Conservation (phyloP, 1,139 yeast genomes). For the Candida glucosophila region DNA sequence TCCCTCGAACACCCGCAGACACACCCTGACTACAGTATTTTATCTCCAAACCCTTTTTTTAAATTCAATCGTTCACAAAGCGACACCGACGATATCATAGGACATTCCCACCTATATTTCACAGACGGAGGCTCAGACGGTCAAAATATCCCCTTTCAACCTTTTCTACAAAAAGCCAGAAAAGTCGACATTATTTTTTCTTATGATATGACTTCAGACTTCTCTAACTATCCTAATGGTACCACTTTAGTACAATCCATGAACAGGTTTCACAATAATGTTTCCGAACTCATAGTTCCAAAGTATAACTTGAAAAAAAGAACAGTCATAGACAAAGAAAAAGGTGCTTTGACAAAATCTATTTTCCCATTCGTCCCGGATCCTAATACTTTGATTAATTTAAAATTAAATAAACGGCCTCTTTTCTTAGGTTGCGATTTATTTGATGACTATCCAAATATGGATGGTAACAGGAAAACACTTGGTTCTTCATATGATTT, state of each 20-base stretch:
- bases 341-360: constrained; percentile 4
- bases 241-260: constrained; percentile 14
- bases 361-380: constrained; percentile 33
- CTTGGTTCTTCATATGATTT: constrained; percentile 8
- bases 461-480: constrained; percentile 1
- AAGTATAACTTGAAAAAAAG: constrained; percentile 5
- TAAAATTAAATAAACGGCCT: constrained; percentile 28
- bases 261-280: constrained; percentile 14
- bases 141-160: constrained; percentile 34
- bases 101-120: constrained; percentile 18
- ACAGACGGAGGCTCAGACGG: constrained; percentile 42
- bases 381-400: constrained; percentile 17
- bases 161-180: constrained; percentile 22
- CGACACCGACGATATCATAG: constrained; percentile 7
- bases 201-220: constrained; percentile 33
- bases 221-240: constrained; percentile 31
- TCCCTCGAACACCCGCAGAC: constrained; percentile 15
- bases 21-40: constrained; percentile 62
- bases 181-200: constrained; percentile 26
- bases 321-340: not conserved
- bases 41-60: constrained; percentile 70
- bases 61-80: constrained; percentile 11
- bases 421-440: constrained; percentile 51
- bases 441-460: constrained; percentile 18
- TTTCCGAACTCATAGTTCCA: no score